Evolutionary conservation across 768 basidiomycete genomes (phyloP).

Genomic region (Calvatia gigantea): DNA sequence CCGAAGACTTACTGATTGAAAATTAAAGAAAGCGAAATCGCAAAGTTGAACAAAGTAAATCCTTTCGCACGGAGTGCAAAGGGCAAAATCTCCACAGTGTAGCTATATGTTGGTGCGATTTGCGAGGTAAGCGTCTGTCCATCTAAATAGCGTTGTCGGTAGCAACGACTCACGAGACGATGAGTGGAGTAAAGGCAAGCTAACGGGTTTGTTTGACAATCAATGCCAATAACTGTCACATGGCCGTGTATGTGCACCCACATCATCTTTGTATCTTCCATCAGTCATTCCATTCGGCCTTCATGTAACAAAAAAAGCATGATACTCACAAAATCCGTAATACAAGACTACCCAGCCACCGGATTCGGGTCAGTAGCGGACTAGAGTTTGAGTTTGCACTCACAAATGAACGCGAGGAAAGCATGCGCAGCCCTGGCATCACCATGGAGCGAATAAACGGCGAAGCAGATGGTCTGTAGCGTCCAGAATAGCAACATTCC

Average conservation of each 20-base stretch:
- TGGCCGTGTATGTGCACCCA: conserved; percentile 9
- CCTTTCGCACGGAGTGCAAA: conserved; percentile 62
- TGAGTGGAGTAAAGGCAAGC: conserved; percentile 31
- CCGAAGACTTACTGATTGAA: conserved; percentile 54
- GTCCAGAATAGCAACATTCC: conserved; percentile 56
- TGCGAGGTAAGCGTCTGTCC: too few species aligned
- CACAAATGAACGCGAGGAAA: conserved; percentile 46
- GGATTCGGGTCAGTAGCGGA: not conserved
- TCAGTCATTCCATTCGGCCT: not conserved
- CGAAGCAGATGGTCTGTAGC: conserved; percentile 52
- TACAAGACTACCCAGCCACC: conserved; percentile 21
- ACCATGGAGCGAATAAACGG: conserved; percentile 32
- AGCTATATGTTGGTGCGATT: conserved; percentile 14
- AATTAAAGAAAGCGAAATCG: conserved; percentile 58
- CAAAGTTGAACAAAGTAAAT: conserved; percentile 60
- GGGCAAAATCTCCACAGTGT: conserved; percentile 29
- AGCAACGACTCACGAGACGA: conserved; percentile 25
- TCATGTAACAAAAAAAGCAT: not conserved
- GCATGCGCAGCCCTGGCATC: conserved; percentile 45
- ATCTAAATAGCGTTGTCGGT: too few species aligned
- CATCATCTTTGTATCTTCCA: conserved; percentile 20
- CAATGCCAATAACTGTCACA: conserved; percentile 1
- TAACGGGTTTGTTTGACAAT: conserved; percentile 7
- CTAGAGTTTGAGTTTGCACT: conserved; percentile 8
- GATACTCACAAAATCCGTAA: conserved; percentile 30